Evolutionary conservation across 495 filamentous ascomycete genomes (phyloP).

Genomic region (Bombardia bombarda): DNA sequence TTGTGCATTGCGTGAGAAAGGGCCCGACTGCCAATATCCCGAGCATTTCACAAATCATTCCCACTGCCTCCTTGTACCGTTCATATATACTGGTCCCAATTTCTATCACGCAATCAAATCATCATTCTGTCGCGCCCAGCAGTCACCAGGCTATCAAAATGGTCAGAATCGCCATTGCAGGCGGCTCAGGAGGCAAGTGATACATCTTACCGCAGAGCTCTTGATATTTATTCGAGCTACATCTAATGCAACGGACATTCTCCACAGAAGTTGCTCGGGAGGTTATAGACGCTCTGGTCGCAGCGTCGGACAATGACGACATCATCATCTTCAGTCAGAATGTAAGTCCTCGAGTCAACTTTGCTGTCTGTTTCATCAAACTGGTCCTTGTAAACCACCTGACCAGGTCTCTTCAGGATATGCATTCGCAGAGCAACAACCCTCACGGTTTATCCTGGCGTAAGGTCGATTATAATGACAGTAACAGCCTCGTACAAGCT

Average conservation of each 20-base stretch:
- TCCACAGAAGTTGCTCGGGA: conserved; percentile 43
- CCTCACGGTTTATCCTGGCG: conserved; percentile 17
- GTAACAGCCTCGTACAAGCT: conserved; percentile 20
- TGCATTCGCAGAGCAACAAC: no score
- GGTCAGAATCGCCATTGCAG: conserved; percentile 50
- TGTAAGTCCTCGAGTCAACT: no score
- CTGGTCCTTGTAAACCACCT: not conserved
- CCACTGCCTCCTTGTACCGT: no score
- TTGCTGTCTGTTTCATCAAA: no score
- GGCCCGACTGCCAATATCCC: no score
- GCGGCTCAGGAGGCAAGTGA: conserved; percentile 45
- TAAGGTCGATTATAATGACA: conserved; percentile 37
- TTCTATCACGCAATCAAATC: not conserved
- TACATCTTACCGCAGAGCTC: no score
- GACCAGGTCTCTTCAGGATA: not conserved
- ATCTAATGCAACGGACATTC: not conserved
- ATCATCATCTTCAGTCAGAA: conserved; percentile 43
- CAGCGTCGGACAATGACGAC: conserved; percentile 43
- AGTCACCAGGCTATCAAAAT: no score
- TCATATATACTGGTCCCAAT: no score
- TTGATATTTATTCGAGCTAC: no score
- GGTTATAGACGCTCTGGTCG: conserved; percentile 45
- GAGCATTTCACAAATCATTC: no score
- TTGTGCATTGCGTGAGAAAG: no score
- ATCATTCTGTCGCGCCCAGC: no score